These are phyloP conservation scores for Fusarium metavorans DNA, from an alignment of 2,329 filamentous ascomycete species.

Conservation along the genomic window DNA sequence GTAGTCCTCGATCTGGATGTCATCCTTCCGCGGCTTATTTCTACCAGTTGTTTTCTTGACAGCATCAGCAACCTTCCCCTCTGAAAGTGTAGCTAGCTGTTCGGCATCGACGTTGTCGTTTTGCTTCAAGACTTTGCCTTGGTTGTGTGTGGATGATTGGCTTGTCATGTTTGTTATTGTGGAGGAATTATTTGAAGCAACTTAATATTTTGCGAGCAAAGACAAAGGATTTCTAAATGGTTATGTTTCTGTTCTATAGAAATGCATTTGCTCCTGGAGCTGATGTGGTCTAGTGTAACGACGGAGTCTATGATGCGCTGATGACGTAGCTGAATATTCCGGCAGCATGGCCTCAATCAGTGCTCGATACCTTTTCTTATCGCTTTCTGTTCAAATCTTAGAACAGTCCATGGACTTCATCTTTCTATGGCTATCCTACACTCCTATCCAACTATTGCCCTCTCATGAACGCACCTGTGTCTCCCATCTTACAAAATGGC, in stretches of 20 bases:
- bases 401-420: neutral
- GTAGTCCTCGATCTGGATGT: conserved; percentile 36
- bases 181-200: neutral
- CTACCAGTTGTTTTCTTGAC: conserved; percentile 28
- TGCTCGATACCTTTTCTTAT: neutral
- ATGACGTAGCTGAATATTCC: neutral
- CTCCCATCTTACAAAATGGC: neutral
- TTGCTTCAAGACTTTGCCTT: neutral
- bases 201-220: neutral
- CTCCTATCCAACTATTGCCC: neutral
- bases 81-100: conserved; percentile 35
- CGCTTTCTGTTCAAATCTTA: neutral
- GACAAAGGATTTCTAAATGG: neutral
- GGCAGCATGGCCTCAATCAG: neutral
- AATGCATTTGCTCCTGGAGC: neutral
- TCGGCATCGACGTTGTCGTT: conserved; percentile 39
- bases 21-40: conserved; percentile 29
- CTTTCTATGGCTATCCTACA: neutral
- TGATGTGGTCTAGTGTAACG: neutral
- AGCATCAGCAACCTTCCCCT: conserved; percentile 39
- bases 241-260: neutral
- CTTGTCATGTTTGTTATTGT: conserved; percentile 18
- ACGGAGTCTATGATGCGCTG: neutral
- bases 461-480: neutral
- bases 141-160: conserved; percentile 13